Percentiles rank a stretch among this genome's conserved stretches.
Evolutionary conservation across 345 rosid species (phyloP).

Genomic region (Pistacia atlantica): DNA sequence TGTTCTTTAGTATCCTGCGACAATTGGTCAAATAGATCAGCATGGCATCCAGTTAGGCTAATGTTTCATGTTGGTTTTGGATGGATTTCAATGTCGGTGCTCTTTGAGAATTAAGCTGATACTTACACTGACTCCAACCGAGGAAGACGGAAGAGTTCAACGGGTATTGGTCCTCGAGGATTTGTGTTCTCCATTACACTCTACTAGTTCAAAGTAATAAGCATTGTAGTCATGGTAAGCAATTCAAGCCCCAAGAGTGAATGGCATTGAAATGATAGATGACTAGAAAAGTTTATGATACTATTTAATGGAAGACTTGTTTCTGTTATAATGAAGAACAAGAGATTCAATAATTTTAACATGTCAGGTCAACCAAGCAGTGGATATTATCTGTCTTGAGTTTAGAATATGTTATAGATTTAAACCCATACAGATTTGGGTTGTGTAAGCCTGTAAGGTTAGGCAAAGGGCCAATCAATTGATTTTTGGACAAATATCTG

Average conservation of each 20-base stretch:
- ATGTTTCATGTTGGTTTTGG: neutral
- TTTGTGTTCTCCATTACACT: constrained; percentile 53
- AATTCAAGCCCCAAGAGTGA: neutral
- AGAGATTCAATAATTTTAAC: too few species aligned
- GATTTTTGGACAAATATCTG: constrained; percentile 74
- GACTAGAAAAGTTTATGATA: too few species aligned
- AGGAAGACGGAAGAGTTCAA: constrained; percentile 46
- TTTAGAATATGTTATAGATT: too few species aligned
- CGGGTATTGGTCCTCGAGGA: constrained; percentile 57
- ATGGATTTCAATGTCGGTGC: neutral
- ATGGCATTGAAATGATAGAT: neutral
- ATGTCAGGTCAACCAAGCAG: too few species aligned
- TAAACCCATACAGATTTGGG: neutral
- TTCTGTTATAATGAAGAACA: neutral
- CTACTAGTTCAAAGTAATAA: constrained; percentile 35
- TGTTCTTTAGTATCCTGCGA: constrained; percentile 52
- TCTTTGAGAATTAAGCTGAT: neutral
- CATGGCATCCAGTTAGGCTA: neutral
- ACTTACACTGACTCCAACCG: constrained; percentile 72
- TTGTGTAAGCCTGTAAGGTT: constrained; percentile 45
- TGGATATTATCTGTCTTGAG: too few species aligned
- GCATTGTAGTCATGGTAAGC: neutral
- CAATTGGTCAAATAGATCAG: neutral
- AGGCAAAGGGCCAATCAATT: constrained; percentile 58
- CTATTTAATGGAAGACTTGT: too few species aligned